These are phyloP conservation scores for Arthrocladium fulminans DNA, from an alignment of 2,329 filamentous ascomycete species.

Conservation along the genomic window DNA sequence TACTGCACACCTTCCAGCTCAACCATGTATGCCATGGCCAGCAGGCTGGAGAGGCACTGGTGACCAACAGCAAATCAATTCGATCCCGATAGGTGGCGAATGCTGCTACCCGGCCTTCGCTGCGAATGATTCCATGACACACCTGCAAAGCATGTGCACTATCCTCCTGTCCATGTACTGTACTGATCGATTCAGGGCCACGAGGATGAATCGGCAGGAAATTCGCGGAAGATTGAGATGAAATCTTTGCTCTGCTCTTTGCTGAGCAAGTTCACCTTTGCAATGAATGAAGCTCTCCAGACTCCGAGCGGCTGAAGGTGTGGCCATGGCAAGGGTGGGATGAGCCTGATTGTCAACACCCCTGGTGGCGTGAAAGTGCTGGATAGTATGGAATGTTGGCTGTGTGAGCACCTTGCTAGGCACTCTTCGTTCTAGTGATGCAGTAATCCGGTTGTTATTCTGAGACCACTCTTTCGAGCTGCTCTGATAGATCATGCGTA, in stretches of 20 bases:
- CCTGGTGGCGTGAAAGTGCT: background rate
- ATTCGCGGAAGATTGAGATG: constrained; percentile 31
- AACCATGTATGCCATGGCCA: constrained; percentile 36
- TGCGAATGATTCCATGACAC: constrained; percentile 30
- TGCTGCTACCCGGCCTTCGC: constrained; percentile 31
- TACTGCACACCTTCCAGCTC: constrained; percentile 37
- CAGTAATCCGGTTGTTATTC: no score
- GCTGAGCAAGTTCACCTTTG: constrained; percentile 29
- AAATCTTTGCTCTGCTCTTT: constrained; percentile 29
- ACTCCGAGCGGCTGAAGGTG: constrained; percentile 42
- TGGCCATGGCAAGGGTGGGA: constrained; percentile 27
- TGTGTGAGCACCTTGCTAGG: no score
- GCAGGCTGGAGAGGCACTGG: constrained; percentile 34
- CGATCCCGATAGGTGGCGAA: constrained; percentile 37
- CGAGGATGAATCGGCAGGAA: constrained; percentile 29
- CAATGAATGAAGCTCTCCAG: constrained; percentile 29
- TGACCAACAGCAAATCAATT: constrained; percentile 34
- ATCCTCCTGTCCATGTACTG: background rate
- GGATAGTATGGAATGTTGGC: no score
- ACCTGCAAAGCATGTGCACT: constrained; percentile 17
- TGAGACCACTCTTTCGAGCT: no score
- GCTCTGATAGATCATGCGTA: no score
- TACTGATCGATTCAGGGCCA: constrained; percentile 21
- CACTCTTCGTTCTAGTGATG: no score
- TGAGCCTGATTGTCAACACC: background rate